These are phyloP conservation scores for Orbilia brochopaga DNA, from an alignment of 2,329 filamentous ascomycete genomes.

Conservation along the genomic window DNA sequence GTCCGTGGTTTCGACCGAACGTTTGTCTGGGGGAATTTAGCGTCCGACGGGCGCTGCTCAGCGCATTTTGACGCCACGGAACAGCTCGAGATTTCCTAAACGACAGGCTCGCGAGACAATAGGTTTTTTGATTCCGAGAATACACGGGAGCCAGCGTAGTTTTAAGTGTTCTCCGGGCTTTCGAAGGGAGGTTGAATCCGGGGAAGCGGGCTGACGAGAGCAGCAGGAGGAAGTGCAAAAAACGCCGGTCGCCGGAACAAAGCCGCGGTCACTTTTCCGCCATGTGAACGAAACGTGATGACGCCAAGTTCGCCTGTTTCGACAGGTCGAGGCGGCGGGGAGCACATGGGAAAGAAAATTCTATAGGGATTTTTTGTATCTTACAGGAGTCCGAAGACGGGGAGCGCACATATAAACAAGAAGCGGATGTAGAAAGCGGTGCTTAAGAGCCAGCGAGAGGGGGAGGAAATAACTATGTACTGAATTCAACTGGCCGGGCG, in stretches of 20 bases:
- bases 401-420: conserved; percentile 41
- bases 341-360: conserved; percentile 25
- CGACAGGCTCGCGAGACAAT: not conserved
- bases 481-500: conserved; percentile 15
- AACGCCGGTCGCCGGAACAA: conserved; percentile 39
- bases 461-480: conserved; percentile 37
- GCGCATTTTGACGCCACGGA: conserved; percentile 1
- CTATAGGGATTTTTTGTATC: conserved; percentile 47
- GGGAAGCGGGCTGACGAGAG: conserved; percentile 38
- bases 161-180: conserved; percentile 26
- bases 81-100: not conserved
- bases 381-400: conserved; percentile 38
- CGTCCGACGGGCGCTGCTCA: conserved; percentile 1
- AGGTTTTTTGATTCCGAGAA: not conserved
- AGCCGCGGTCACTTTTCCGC: conserved; percentile 50
- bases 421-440: conserved; percentile 17
- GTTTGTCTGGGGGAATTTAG: not conserved
- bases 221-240: conserved; percentile 40
- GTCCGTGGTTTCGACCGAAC: not conserved
- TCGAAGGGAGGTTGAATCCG: conserved; percentile 45
- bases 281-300: conserved; percentile 42
- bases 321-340: conserved; percentile 36
- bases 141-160: conserved; percentile 37
- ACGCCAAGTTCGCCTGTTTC: conserved; percentile 32
- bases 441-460: conserved; percentile 6